Conservation (phyloP, 2,329 filamentous ascomycete species). For the Blastomyces emzantsi region DNA sequence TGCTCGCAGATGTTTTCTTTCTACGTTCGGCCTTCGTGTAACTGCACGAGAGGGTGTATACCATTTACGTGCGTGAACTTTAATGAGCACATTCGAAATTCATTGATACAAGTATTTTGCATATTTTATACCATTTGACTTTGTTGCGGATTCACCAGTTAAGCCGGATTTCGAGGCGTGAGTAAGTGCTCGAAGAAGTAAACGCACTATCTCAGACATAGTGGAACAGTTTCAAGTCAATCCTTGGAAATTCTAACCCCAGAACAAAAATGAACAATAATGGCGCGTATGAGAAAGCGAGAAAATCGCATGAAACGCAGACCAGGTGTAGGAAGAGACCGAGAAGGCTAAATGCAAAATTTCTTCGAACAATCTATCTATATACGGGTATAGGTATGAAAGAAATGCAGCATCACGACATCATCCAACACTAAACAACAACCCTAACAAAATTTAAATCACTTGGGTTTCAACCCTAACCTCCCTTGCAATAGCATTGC, state of each 20-base stretch:
- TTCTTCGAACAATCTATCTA: not conserved
- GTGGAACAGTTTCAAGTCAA: not conserved
- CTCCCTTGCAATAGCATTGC: conserved; percentile 53
- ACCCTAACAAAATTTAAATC: not conserved
- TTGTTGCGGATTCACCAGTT: not conserved
- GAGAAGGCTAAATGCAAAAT: not conserved
- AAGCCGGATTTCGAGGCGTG: not conserved
- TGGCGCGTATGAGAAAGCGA: not conserved
- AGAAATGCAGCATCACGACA: not conserved
- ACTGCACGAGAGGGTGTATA: not conserved
- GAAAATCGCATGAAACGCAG: not conserved
- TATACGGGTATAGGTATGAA: not conserved
- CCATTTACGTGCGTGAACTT: not conserved
- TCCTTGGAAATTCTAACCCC: no score
- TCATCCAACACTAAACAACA: not conserved
- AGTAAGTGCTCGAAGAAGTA: not conserved
- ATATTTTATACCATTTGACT: not conserved
- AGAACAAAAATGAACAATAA: not conserved
- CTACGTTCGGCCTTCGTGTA: not conserved
- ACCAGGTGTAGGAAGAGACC: not conserved
- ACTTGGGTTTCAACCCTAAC: conserved; percentile 26
- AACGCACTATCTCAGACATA: not conserved
- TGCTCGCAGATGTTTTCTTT: not conserved
- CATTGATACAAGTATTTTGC: not conserved
- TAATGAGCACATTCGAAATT: not conserved